These are phyloP conservation scores for Tagetes patula DNA, from an alignment of 129 eudicot genomes.

Conservation along the genomic window DNA sequence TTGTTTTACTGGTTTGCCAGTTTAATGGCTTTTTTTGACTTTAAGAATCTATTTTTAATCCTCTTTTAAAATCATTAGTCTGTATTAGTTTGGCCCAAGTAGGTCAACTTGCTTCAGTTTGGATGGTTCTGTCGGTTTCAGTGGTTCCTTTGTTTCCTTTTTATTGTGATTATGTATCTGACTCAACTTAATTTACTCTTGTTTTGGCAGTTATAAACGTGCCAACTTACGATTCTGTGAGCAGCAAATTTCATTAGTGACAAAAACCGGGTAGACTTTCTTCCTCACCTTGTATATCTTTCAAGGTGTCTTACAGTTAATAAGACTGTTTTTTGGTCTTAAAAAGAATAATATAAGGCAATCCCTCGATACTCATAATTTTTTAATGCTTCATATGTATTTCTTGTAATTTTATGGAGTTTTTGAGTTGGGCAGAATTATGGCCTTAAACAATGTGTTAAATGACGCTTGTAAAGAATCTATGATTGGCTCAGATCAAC, in stretches of 20 bases:
- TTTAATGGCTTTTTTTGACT: too few species aligned
- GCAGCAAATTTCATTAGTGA: conserved; percentile 55
- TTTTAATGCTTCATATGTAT: conserved; percentile 35
- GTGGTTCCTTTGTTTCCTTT: too few species aligned
- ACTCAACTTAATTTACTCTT: background rate
- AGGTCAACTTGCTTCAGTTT: too few species aligned
- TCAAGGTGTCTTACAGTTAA: conserved; percentile 37
- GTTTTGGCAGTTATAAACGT: conserved; percentile 59
- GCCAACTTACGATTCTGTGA: conserved; percentile 73
- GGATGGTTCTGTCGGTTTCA: too few species aligned
- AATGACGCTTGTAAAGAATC: conserved; percentile 23
- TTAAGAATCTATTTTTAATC: too few species aligned
- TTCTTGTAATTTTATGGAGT: conserved; percentile 37
- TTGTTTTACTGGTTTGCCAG: too few species aligned
- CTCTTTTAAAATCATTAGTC: too few species aligned
- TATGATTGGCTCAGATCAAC: background rate
- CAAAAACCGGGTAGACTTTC: conserved; percentile 8
- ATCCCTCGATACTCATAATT: conserved; percentile 10
- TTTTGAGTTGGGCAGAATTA: conserved; percentile 22
- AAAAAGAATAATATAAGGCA: conserved; percentile 28
- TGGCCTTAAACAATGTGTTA: conserved; percentile 21
- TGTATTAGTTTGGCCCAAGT: too few species aligned
- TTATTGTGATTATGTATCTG: background rate
- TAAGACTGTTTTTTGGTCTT: conserved; percentile 34
- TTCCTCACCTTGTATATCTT: conserved; percentile 26